Evolutionary conservation across 2,329 filamentous ascomycete genomes (phyloP), one percentile per base, ranked within the genome.

Genomic region (Stagonosporopsis rhizophila): DNA sequence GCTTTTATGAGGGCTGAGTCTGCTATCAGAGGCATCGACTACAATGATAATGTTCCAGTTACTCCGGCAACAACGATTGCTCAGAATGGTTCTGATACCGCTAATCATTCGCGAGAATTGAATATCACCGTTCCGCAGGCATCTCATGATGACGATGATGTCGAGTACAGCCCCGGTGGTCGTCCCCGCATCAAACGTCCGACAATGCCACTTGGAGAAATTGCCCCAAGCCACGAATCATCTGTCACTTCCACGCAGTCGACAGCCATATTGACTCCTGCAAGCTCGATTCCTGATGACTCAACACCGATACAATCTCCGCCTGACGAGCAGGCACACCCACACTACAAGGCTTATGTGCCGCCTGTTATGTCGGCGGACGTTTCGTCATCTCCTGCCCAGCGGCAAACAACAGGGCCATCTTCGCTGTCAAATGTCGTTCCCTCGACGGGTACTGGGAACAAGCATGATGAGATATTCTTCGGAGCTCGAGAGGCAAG

Each of bases 101-200:
- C 59, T 17, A 37, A 34, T 0, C 52, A 49, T 11, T 63, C 49
- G 42, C 61, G 51, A 3, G 53, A 66, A 17, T 48, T 75, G 27
- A 67, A 55, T 27, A 44, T 64, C 19, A 40, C 52, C 6, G 47
- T 66, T 15, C 63, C 61, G 11, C 46, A 56, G 8, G 30, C 30
- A 6, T 38, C 52, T 3, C 30, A 51, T 9, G 32, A 49, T 27
- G 44, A 65, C 1, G 70, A 73, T 30, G 66, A 70, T 8, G 65
- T 59, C 28, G 72, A 77, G 35, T 85, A 84, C 57, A 85, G 82
- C 58, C 81, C 83, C 19, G 83, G 83, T 20, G 83, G 83, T 7
- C 75, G 83, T 28, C 83, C 83, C 9, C 76, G 81, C 11, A 58
- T 81, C 22, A 67, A 60, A 34, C 62, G 58, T 17, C 37, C 47